These are phyloP conservation scores for Stachybotrys chartarum DNA, from an alignment of 2,329 filamentous ascomycete genomes.

Conservation along the genomic window DNA sequence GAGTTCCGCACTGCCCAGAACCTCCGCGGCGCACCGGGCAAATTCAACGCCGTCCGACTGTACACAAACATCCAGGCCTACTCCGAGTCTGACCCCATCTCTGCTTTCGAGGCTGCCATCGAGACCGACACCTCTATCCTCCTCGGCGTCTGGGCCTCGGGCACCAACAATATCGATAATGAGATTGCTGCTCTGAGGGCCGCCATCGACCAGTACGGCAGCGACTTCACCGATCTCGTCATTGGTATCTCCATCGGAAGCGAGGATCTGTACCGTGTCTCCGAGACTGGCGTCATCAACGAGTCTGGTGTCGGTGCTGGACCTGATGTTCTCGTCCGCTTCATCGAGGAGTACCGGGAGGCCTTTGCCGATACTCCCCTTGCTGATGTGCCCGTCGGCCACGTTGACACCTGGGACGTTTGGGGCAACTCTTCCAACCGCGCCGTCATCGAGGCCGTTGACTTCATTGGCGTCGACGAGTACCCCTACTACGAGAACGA, in stretches of 20 bases:
- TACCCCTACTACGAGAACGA: slow-evolving; percentile 60
- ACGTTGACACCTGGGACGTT: slow-evolving; percentile 63
- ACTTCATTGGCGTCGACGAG: slow-evolving; percentile 59
- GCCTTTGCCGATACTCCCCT: slow-evolving; percentile 42
- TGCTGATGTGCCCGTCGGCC: slow-evolving; percentile 47
- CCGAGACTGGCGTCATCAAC: slow-evolving; percentile 54
- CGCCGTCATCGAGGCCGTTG: slow-evolving; percentile 52
- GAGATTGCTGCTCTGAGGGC: slow-evolving; percentile 54
- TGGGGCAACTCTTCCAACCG: slow-evolving; percentile 55
- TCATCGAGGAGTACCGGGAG: slow-evolving; percentile 58
- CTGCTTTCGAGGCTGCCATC: slow-evolving; percentile 70
- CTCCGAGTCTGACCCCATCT: slow-evolving; percentile 66
- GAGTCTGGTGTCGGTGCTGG: slow-evolving; percentile 52
- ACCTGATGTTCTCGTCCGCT: slow-evolving; percentile 53
- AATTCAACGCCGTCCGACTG: slow-evolving; percentile 52
- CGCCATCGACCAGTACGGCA: slow-evolving; percentile 47
- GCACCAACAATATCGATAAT: slow-evolving; percentile 44
- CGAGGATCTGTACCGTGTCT: slow-evolving; percentile 60
- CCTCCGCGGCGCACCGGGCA: slow-evolving; percentile 35
- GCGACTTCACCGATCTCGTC: slow-evolving; percentile 46
- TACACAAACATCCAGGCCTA: slow-evolving; percentile 63
- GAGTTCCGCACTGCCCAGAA: slow-evolving; percentile 36
- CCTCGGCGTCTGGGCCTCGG: slow-evolving; percentile 57
- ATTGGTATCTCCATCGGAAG: slow-evolving; percentile 59
- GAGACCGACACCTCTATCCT: slow-evolving; percentile 53